Percentiles rank a stretch among this genome's conserved stretches.
Evolutionary conservation across 2,329 filamentous ascomycete genomes (phyloP).

Genomic region (Xylogone sp.): DNA sequence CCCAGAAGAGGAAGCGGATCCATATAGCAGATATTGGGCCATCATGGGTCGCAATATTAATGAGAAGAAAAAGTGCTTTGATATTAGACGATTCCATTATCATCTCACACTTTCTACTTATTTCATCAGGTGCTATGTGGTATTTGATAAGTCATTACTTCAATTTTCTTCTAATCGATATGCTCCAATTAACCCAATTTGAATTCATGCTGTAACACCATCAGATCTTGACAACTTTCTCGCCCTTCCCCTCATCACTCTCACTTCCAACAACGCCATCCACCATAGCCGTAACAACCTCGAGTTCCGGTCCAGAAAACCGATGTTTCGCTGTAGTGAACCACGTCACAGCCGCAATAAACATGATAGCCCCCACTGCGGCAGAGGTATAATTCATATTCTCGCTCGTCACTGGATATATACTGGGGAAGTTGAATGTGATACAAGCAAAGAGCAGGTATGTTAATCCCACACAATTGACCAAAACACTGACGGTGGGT

Average conservation of each 20-base stretch:
- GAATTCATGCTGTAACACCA: too few species aligned
- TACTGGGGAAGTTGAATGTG: constrained; percentile 52
- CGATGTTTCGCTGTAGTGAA: constrained; percentile 43
- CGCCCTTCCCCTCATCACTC: constrained; percentile 6
- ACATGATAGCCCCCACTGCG: constrained; percentile 49
- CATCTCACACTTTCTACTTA: too few species aligned
- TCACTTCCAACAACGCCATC: constrained; percentile 9
- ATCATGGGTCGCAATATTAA: too few species aligned
- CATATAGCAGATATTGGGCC: too few species aligned
- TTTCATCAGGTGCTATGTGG: too few species aligned
- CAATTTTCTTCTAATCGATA: too few species aligned
- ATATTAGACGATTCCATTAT: too few species aligned
- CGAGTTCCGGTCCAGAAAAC: constrained; percentile 43
- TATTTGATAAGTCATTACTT: too few species aligned
- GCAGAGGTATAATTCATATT: constrained; percentile 58
- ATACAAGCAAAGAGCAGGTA: constrained; percentile 51
- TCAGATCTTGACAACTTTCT: neutral
- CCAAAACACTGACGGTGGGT: constrained; percentile 26
- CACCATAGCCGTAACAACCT: constrained; percentile 13
- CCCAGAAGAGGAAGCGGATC: too few species aligned
- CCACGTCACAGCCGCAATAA: constrained; percentile 48
- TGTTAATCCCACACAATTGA: constrained; percentile 47
- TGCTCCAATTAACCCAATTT: too few species aligned
- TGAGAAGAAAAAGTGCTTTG: too few species aligned
- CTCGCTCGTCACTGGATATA: constrained; percentile 44